Conservation (phyloP, 192 early-diverging fungal species). For the Entomortierella beljakovae region DNA sequence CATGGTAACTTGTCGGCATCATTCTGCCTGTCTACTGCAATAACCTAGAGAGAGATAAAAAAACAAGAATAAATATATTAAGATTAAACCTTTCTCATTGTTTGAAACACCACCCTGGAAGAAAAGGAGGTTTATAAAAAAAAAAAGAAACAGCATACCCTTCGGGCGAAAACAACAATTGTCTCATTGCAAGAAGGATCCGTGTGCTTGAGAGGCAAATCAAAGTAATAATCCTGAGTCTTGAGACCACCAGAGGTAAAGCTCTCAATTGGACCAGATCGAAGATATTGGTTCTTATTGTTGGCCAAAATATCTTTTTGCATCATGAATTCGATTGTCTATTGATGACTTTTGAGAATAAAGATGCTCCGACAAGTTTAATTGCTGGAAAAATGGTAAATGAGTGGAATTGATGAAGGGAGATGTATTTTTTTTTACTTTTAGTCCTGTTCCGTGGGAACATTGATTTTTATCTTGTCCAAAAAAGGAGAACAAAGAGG, state of each 20-base stretch:
- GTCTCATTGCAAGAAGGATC: conserved; percentile 33
- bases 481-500: neutral
- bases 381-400: too few species aligned
- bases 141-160: conserved; percentile 3
- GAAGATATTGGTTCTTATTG: conserved; percentile 21
- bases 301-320: neutral
- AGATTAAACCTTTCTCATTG: neutral
- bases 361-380: too few species aligned
- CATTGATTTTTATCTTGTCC: too few species aligned
- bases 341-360: too few species aligned
- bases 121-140: too few species aligned
- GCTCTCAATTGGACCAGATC: conserved; percentile 44
- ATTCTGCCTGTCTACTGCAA: conserved; percentile 33
- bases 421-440: conserved; percentile 20
- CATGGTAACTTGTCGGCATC: conserved; percentile 53
- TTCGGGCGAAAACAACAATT: conserved; percentile 45
- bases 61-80: neutral
- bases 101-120: too few species aligned
- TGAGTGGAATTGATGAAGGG: conserved; percentile 48
- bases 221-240: conserved; percentile 52
- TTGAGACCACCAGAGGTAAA: conserved; percentile 45
- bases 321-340: neutral
- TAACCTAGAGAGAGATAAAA: conserved; percentile 14
- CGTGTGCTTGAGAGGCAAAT: conserved; percentile 41
- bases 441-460: too few species aligned